phyloP scores from a whole-genome alignment of 2,329 filamentous ascomycete species.

The Phaeosphaeriaceae sp. region DNA sequence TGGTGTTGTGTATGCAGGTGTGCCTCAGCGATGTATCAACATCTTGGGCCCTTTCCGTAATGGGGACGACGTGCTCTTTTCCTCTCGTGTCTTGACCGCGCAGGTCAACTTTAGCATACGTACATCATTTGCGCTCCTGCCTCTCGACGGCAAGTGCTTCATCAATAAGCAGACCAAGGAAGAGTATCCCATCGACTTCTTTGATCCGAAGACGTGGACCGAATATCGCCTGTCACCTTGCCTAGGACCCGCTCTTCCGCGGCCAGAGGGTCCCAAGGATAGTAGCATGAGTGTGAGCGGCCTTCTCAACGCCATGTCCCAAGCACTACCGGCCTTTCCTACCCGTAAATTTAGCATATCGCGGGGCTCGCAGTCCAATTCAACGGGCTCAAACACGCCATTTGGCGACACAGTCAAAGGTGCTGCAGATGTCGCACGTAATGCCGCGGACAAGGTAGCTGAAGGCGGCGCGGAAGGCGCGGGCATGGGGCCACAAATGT shows the following conservation, averaged over 20 bases:
- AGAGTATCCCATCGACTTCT: slow-evolving; percentile 84
- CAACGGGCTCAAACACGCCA: slow-evolving; percentile 6
- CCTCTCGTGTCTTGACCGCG: slow-evolving; percentile 86
- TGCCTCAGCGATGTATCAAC: slow-evolving; percentile 86
- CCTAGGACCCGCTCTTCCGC: slow-evolving; percentile 70
- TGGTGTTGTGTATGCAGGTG: slow-evolving; percentile 84
- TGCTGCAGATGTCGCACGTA: slow-evolving; percentile 30
- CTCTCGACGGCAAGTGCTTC: slow-evolving; percentile 87
- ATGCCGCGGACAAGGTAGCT: slow-evolving; percentile 32
- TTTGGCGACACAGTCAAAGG: slow-evolving; percentile 15
- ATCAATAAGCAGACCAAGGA: slow-evolving; percentile 82
- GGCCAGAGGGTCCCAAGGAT: slow-evolving; percentile 50
- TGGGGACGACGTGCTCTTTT: slow-evolving; percentile 89
- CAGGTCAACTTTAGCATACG: slow-evolving; percentile 93
- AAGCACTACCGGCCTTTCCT: slow-evolving; percentile 51
- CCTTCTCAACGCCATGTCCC: slow-evolving; percentile 57
- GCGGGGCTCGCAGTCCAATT: slow-evolving; percentile 26
- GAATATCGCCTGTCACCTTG: slow-evolving; percentile 81
- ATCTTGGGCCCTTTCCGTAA: slow-evolving; percentile 89
- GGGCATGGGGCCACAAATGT: slow-evolving; percentile 58
- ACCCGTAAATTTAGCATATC: slow-evolving; percentile 48
- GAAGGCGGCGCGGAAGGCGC: slow-evolving; percentile 37
- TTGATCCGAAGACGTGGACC: slow-evolving; percentile 79
- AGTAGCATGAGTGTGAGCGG: slow-evolving; percentile 51
- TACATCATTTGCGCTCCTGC: slow-evolving; percentile 83